A percentile compares a stretch with the other conserved stretches of the same genome.
phyloP scores from a whole-genome alignment of 495 filamentous ascomycete genomes.

The Poronia punctata region DNA sequence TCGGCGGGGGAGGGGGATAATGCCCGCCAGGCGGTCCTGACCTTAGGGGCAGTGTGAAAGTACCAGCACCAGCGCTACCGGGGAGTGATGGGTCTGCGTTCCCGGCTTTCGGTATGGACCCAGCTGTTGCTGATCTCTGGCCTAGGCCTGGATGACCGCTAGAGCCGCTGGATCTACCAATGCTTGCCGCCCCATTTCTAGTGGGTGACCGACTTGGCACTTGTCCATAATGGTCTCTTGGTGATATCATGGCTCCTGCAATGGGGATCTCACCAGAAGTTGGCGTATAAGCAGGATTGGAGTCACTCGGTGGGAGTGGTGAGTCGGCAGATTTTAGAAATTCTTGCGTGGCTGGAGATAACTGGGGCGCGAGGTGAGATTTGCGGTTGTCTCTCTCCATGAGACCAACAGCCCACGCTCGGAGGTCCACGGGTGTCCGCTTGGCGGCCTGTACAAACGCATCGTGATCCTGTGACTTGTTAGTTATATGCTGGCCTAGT shows the following conservation, averaged over 20 bases:
- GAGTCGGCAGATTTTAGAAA: slow-evolving; percentile 49
- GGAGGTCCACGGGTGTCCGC: slow-evolving; percentile 83
- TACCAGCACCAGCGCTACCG: slow-evolving; percentile 19
- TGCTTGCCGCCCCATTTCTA: slow-evolving; percentile 31
- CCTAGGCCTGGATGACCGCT: slow-evolving; percentile 45
- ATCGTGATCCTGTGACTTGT: slow-evolving; percentile 64
- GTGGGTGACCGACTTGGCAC: slow-evolving; percentile 36
- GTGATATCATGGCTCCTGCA: slow-evolving; percentile 43
- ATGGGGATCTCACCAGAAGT: slow-evolving; percentile 63
- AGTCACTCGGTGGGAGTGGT: slow-evolving; percentile 31
- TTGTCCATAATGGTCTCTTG: slow-evolving; percentile 32
- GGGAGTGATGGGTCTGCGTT: slow-evolving; percentile 22
- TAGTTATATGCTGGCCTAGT: slow-evolving; percentile 6
- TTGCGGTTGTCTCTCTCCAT: slow-evolving; percentile 89
- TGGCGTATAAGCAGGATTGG: slow-evolving; percentile 42
- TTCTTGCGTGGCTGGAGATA: slow-evolving; percentile 51
- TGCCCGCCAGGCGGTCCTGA: slow-evolving; percentile 37
- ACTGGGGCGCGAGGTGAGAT: slow-evolving; percentile 72
- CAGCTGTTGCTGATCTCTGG: slow-evolving; percentile 38
- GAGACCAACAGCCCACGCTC: slow-evolving; percentile 83
- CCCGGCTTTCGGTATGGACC: slow-evolving; percentile 33
- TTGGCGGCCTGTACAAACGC: slow-evolving; percentile 91
- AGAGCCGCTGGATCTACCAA: slow-evolving; percentile 37
- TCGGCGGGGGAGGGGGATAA: slow-evolving; percentile 38
- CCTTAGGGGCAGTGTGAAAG: slow-evolving; percentile 43